Conservation (phyloP, 2,329 filamentous ascomycete genomes). For the Parafenestella ontariensis region DNA sequence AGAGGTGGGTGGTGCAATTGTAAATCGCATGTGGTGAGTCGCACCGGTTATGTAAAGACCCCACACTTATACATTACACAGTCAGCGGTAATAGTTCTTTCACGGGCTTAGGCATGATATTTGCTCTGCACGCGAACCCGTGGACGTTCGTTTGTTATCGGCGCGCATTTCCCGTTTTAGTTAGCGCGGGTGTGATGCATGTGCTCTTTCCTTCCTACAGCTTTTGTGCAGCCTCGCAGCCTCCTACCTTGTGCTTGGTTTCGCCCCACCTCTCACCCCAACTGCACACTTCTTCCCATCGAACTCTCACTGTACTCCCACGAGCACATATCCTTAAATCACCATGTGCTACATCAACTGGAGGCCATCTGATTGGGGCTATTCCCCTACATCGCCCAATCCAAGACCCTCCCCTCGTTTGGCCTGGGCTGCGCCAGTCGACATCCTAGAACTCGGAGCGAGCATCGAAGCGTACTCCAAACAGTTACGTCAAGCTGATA, state of each 20-base stretch:
- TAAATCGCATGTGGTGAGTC: neutral
- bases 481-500: neutral
- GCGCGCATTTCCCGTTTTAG: neutral
- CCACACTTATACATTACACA: too few species aligned
- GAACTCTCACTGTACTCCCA: neutral
- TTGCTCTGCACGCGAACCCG: too few species aligned
- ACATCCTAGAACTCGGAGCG: constrained; percentile 9
- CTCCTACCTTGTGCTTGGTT: neutral
- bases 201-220: neutral
- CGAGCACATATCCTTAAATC: neutral
- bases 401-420: neutral
- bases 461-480: constrained; percentile 9
- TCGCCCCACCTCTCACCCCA: neutral
- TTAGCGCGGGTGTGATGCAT: neutral
- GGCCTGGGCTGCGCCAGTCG: constrained; percentile 6
- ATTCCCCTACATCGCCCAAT: neutral
- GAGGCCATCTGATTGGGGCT: too few species aligned
- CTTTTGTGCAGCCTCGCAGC: neutral
- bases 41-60: too few species aligned
- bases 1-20: constrained; percentile 2
- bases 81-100: too few species aligned
- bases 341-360: constrained; percentile 5
- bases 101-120: too few species aligned
- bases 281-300: neutral
- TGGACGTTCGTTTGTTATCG: too few species aligned